Base-by-base conservation (phyloP, 2,329 filamentous ascomycete genomes). In the Apiospora koreana region DNA sequence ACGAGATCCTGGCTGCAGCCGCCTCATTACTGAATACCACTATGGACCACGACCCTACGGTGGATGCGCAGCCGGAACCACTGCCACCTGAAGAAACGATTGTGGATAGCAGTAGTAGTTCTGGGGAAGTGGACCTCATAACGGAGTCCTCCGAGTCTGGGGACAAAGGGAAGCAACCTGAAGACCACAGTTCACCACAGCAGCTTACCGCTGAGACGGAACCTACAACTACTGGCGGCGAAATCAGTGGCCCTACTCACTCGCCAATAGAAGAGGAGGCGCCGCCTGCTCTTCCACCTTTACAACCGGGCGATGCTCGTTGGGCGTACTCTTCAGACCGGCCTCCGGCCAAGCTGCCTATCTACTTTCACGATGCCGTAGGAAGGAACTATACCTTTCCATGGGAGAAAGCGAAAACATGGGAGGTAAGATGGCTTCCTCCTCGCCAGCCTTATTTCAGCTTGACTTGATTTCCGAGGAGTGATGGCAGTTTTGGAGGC, bases 351-450 rank as follows among this genome's bases (percentile, higher is more conserved):
- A 78, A 79, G 74, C 84, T 88, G 67, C 89, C 89, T 9, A 87
- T 92, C 76, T 88, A 88, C 72, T 91, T 91, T 79, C 89, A 89
- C 75, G 90, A 92, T 79, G 89, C 89, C 1, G 84, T 92, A 45
- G 88, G 88, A 38, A 83, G 90, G 71, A 91, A 90, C 75, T 92
- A 89, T 77, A 87, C 86, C 74, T 91, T 92, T 74, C 90, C 90
- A 7, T 92, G 88, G 81, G 86, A 91, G 72, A 79, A 91, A 65
- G 92, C 88, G 77, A 88, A 87, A 76, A 90, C 87, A 2, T 91
- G 89, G 89, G 82, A 85, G 81, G 88, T 89, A 83, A 79, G 48
- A 10, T 35, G 38, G 25, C 16, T 31, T 42, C 23, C 16, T 54
- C 16, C 28, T 28, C 25, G 18, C 31, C 25, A 7, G 25, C 25